phyloP scores from a whole-genome alignment of 805 yeast species.

The Wickerhamomyces kurtzmanii region DNA sequence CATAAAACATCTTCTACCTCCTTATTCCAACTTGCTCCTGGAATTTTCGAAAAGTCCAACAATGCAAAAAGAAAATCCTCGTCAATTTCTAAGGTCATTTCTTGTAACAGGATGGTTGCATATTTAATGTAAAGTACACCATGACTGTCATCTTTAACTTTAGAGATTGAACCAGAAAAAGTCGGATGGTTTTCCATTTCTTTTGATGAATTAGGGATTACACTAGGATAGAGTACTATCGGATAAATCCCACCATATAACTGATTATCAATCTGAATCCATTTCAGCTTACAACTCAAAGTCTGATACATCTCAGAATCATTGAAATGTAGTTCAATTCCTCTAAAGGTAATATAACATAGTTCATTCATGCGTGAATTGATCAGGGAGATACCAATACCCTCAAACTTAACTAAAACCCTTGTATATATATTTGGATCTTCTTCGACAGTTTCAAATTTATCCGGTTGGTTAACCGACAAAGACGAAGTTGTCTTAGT shows the following conservation, averaged over 20 bases:
- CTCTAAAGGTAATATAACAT: slow-evolving; percentile 73
- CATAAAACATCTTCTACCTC: slow-evolving; percentile 39
- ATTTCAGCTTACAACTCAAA: slow-evolving; percentile 69
- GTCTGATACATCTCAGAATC: slow-evolving; percentile 83
- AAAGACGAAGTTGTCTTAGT: slow-evolving; percentile 20
- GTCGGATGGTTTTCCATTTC: slow-evolving; percentile 90
- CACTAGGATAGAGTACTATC: slow-evolving; percentile 81
- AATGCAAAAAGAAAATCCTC: slow-evolving; percentile 85
- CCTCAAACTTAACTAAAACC: slow-evolving; percentile 61
- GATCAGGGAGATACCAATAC: slow-evolving; percentile 80
- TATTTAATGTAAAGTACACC: slow-evolving; percentile 88
- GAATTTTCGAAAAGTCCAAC: slow-evolving; percentile 69
- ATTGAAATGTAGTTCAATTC: slow-evolving; percentile 70
- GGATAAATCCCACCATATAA: slow-evolving; percentile 84
- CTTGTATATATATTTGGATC: slow-evolving; percentile 23
- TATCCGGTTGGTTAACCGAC: slow-evolving; percentile 21
- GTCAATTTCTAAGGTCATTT: slow-evolving; percentile 85
- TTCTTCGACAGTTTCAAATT: slow-evolving; percentile 40
- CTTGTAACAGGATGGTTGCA: slow-evolving; percentile 84
- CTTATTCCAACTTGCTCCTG: slow-evolving; percentile 71
- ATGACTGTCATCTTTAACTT: slow-evolving; percentile 80
- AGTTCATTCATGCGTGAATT: slow-evolving; percentile 66
- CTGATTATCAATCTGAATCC: slow-evolving; percentile 94
- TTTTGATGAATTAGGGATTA: slow-evolving; percentile 71
- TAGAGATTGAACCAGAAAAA: slow-evolving; percentile 74